Conservation (phyloP, 129 eudicot species). For the Saussurea involucrata region DNA sequence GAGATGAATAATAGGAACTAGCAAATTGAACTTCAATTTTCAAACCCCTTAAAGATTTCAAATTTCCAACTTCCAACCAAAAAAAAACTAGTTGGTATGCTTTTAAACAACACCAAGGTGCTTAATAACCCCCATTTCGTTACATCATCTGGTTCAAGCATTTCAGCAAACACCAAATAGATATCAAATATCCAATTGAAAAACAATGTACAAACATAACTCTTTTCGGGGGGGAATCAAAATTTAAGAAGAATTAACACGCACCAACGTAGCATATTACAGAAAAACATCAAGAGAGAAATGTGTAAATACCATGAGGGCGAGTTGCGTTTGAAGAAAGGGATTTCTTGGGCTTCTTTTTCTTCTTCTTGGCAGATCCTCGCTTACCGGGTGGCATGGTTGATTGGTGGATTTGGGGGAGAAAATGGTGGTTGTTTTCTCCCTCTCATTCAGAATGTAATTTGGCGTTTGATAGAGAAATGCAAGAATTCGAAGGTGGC, state of each 20-base stretch:
- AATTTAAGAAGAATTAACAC: background rate
- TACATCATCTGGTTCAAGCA: background rate
- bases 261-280: slow-evolving; percentile 15
- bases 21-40: background rate
- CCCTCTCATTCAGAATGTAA: slow-evolving; percentile 17
- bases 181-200: background rate
- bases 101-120: background rate
- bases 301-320: slow-evolving; percentile 22
- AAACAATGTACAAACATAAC: background rate
- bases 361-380: slow-evolving; percentile 73
- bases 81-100: background rate
- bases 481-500: slow-evolving; percentile 1
- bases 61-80: background rate
- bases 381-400: slow-evolving; percentile 88
- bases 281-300: background rate
- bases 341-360: slow-evolving; percentile 21
- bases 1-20: background rate
- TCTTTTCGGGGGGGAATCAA: background rate
- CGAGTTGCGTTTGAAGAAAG: slow-evolving; percentile 15
- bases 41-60: background rate
- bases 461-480: background rate
- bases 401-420: background rate
- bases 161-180: background rate
- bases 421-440: slow-evolving; percentile 13
- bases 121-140: background rate